Evolutionary conservation across 371 early-diverging fungal species (phyloP), one percentile per base, ranked within the genome.

Genomic region (Mucor irregularis): DNA sequence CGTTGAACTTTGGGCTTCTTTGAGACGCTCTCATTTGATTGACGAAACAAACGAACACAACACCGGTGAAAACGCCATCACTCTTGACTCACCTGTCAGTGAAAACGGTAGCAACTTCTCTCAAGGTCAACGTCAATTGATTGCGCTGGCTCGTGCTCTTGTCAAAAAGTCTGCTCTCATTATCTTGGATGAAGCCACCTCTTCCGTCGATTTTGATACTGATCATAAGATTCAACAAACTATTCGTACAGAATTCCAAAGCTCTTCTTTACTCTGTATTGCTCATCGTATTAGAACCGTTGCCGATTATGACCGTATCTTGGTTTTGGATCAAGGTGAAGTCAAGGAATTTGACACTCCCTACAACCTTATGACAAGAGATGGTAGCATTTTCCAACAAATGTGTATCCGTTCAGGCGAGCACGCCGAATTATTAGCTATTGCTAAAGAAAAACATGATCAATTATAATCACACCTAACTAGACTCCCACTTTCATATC

Each of bases 161-260:
- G 71, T 95, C 30, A 83, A 85, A 59, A 81, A 85, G 49, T 82
- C 89, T 10, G 57, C 83, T 47, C 76, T 90, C 49, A 90, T 94
- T 35, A 80, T 96, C 35, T 70, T 96, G 73, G 95, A 96, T 61
- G 94, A 94, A 68, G 90, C 94, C 1, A 93, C 94, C 0, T 84
- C 92, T 0, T 85, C 82, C 4, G 84, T 94, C 25, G 94, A 95
- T 63, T 73, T 83, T 50, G 82, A 82, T 38, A 85, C 91, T 7
- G 92, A 92, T 55, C 80, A 85, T 42, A 67, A 81, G 60, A 91
- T 94, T 55, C 93, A 92, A 58, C 62, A 78, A 53, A 92, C 92
- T 2, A 94, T 96, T 52, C 80, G 93, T 28, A 53, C 69, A 8
- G 88, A 89, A 59, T 89, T 88, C 57, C 53, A 57, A n/a, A 56